Conservation (phyloP, 2,329 filamentous ascomycete species). For the Ambrosiella cleistominuta region DNA sequence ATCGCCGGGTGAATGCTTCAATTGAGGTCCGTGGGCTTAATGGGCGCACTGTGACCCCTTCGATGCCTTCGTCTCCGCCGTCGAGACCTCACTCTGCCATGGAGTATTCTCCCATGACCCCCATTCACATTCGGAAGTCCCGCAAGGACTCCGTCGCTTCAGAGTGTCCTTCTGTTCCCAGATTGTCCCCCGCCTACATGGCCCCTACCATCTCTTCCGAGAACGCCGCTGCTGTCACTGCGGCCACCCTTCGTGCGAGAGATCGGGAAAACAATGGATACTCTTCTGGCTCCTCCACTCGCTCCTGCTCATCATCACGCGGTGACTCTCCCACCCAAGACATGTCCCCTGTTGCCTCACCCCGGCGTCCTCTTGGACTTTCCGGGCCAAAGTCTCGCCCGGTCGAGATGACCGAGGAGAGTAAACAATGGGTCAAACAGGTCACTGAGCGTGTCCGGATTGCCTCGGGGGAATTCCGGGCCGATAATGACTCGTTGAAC, state of each 20-base stretch:
- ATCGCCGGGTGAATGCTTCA: constrained; percentile 46
- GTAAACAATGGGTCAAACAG: constrained; percentile 63
- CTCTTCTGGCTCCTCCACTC: constrained; percentile 20
- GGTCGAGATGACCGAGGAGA: constrained; percentile 52
- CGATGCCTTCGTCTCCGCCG: constrained; percentile 22
- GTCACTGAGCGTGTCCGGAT: constrained; percentile 65
- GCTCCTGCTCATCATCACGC: constrained; percentile 35
- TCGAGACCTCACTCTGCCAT: constrained; percentile 23
- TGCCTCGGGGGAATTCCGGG: constrained; percentile 48
- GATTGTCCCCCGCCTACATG: constrained; percentile 25
- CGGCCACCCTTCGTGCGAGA: constrained; percentile 19
- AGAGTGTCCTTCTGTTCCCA: constrained; percentile 10
- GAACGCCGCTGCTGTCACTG: constrained; percentile 17
- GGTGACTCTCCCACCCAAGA: constrained; percentile 22
- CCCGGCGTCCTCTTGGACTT: constrained; percentile 36
- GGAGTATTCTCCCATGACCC: constrained; percentile 24
- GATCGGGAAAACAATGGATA: constrained; percentile 14
- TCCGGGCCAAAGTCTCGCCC: constrained; percentile 51
- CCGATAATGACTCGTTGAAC: neutral
- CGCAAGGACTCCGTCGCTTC: constrained; percentile 26
- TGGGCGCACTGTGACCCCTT: neutral
- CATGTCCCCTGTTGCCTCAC: neutral
- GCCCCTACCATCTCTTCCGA: constrained; percentile 19
- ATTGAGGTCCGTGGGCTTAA: constrained; percentile 31
- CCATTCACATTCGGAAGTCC: constrained; percentile 37